Evolutionary conservation across 2,329 filamentous ascomycete genomes (phyloP), one percentile per base, ranked within the genome.

Genomic region (Cladorrhinum sp.): DNA sequence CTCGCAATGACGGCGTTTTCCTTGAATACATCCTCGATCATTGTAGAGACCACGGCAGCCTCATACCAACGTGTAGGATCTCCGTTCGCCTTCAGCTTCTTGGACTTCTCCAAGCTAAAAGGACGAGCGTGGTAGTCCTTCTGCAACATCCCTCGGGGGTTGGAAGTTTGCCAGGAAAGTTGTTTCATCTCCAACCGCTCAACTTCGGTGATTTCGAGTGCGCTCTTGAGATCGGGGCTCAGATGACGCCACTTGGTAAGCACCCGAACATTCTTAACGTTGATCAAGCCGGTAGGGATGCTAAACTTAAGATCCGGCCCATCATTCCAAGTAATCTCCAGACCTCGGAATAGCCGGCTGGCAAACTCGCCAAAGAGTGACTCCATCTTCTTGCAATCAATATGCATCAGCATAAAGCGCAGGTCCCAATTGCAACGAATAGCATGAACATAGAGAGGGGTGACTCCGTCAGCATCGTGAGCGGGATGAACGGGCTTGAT

Each of bases 351-450:
- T 24, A 74, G 50, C n/a, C 52, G 51, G 3, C 55, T 62, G 6
- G 70, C 69, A 61, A 73, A 72, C 1, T 52, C 50, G 4, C 66
- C 67, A 45, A 67, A 70, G 10, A 36, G 41, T 1, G 27, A 20
- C 50, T 71, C 65, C 6, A 67, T 20, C n/a, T 63, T 52, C 1
- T 66, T 57, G 0, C 57, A 63, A 3, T 65, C 48, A 49, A 57
- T 63, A 56, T 69, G 65, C 2, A 62, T 54, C n/a, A 69, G 53
- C 6, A 63, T 50, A 7, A 72, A 59, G n/a, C 65, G 67, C 7
- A 70, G 57, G 54, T 74, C 72, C 72, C 71, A 74, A 51, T 70
- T 65, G 13, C 68, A 70, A 3, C 63, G 66, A 16, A 73, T 62
- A 20, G 69, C 72, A 61, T 74, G 72, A 7, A 74, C 60, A 56